Evolutionary conservation across 371 early-diverging fungal genomes (phyloP).

Genomic region (Saksenaea oblongispora): DNA sequence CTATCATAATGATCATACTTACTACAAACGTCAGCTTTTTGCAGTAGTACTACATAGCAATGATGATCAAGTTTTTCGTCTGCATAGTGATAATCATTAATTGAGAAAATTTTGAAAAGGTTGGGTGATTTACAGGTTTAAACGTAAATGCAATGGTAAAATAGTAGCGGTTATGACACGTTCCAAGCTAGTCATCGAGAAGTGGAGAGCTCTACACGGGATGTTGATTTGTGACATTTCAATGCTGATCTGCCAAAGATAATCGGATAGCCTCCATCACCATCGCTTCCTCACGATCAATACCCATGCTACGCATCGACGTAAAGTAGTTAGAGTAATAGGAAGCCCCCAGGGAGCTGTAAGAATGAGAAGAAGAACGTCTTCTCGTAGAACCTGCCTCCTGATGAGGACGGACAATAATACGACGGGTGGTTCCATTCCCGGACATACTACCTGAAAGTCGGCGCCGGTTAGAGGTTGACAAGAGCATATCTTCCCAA

Average conservation of each 20-base stretch:
- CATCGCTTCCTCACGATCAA: conserved; percentile 7
- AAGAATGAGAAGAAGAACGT: background rate
- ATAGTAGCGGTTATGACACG: too few relatives aligned
- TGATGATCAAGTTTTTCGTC: too few relatives aligned
- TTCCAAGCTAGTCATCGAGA: background rate
- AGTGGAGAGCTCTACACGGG: background rate
- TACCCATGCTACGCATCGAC: background rate
- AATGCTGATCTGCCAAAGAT: background rate
- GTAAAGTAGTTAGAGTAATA: conserved; percentile 5
- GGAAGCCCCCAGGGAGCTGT: background rate
- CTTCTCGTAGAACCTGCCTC: background rate
- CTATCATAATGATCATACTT: too few relatives aligned
- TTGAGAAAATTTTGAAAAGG: too few relatives aligned
- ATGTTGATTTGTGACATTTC: background rate
- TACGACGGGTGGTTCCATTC: conserved; percentile 15
- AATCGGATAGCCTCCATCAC: conserved; percentile 12
- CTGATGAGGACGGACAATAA: conserved; percentile 13
- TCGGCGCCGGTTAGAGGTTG: background rate
- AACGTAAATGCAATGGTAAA: too few relatives aligned
- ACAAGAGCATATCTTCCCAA: conserved; percentile 10
- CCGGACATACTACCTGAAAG: conserved; percentile 12
- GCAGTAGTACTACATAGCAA: too few relatives aligned
- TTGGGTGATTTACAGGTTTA: too few relatives aligned
- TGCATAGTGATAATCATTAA: too few relatives aligned
- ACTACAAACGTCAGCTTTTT: too few relatives aligned